Base-by-base conservation (phyloP, 2,329 filamentous ascomycete species). In the Penicillium sp. region DNA sequence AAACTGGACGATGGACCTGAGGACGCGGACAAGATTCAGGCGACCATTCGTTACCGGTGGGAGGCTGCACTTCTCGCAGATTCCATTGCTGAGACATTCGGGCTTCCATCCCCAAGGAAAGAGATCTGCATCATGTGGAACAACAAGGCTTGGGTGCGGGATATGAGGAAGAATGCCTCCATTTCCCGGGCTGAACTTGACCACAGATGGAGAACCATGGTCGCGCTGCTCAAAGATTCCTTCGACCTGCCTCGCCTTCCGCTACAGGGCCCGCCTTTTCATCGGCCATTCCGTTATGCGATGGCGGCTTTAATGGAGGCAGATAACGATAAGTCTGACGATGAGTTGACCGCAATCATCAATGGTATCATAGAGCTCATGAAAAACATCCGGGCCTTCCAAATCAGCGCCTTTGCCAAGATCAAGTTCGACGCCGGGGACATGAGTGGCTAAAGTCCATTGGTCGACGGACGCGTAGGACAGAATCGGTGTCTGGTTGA, bases 91-190 rank as follows among this genome's bases (percentile, higher is more conserved):
- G 44, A 29, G 28, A 31, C 21, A 19, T 51, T 48, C 40, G 31
- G 18, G 14, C 48, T 58, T 34, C 52, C 55, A 11, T 31, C 40
- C n/a, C 52, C 48, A 7, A 42, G 34, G 6, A 33, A 48, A 10
- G 24, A 55, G 31, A 55, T 46, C 4, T 58, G 55, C 13, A 54
- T 58, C 34, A 37, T 50, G 33, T 57, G 55, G 55, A 7, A 55
- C 26, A 13, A 13, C 10, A 1, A 37, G 19, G 23, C 10, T 10
- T 53, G 46, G 54, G 14, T 19, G 18, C n/a, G 19, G 26, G 7
- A 14, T 13, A 33, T 37, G 5, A 13, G 29, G 24, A n/a, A 31
- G 31, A 33, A 8, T 10, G n/a, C n/a, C n/a, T n/a, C n/a, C n/a
- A n/a, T 50, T 23, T 8, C 19, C 37, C 7, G 21, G 14, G 23